Percentiles rank a stretch among this genome's conserved stretches.
Conservation (phyloP, 768 basidiomycete genomes). For the Pleurotus platypus region DNA sequence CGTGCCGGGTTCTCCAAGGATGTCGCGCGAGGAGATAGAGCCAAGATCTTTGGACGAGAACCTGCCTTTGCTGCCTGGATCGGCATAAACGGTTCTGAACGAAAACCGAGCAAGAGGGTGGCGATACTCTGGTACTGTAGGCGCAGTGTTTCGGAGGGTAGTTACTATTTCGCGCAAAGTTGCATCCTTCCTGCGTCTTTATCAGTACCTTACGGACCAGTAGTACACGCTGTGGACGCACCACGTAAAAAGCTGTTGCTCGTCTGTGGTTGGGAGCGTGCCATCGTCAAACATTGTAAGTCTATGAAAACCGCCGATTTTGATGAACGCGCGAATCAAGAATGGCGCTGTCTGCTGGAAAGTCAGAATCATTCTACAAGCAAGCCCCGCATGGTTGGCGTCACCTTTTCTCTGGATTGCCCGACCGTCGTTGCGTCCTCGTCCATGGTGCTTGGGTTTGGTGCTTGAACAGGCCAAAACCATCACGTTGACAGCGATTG, state of each 20-base stretch:
- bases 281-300: constrained; percentile 75
- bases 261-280: constrained; percentile 71
- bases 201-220: neutral
- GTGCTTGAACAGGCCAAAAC: neutral
- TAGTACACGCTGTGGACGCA: constrained; percentile 22
- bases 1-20: constrained; percentile 75
- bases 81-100: constrained; percentile 78
- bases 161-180: constrained; percentile 78
- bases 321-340: constrained; percentile 78
- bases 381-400: neutral
- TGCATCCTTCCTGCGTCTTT: constrained; percentile 65
- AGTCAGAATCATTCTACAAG: neutral
- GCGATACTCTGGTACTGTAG: constrained; percentile 66
- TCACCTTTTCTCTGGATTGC: constrained; percentile 55
- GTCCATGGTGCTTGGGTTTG: constrained; percentile 19
- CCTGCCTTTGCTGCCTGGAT: constrained; percentile 65
- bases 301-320: constrained; percentile 76
- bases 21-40: constrained; percentile 78
- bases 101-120: constrained; percentile 81
- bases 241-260: constrained; percentile 84
- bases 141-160: constrained; percentile 69
- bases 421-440: constrained; percentile 40
- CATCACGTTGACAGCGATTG: too few species aligned
- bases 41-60: constrained; percentile 79
- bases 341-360: constrained; percentile 67